Percentiles rank a stretch among this genome's conserved stretches.
Evolutionary conservation across 805 yeast genomes (phyloP).

Genomic region (Nakazawaea pomicola): DNA sequence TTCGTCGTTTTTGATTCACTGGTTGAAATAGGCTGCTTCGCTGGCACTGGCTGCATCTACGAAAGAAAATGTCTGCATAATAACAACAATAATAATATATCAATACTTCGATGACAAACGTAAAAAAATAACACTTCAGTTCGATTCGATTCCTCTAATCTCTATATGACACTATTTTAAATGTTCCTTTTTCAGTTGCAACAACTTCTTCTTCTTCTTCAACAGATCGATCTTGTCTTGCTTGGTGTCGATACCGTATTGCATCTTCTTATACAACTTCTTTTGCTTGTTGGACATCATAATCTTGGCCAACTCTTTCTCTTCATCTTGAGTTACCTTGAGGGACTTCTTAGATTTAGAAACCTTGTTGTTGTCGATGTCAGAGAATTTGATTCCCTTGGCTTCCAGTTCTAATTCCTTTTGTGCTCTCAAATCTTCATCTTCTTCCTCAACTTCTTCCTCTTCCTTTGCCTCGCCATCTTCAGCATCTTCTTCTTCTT

Average conservation of each 20-base stretch:
- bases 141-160: neutral
- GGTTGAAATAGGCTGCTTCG: conserved; percentile 22
- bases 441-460: conserved; percentile 48
- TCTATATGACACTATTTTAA: neutral
- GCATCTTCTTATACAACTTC: conserved; percentile 92
- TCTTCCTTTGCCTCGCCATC: conserved; percentile 49
- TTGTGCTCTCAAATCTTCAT: conserved; percentile 47
- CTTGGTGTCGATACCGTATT: conserved; percentile 82
- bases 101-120: neutral
- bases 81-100: neutral
- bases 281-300: conserved; percentile 98
- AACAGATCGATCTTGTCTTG: conserved; percentile 46
- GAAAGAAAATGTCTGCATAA: neutral
- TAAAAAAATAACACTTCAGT: neutral
- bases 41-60: conserved; percentile 34
- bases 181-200: conserved; percentile 6
- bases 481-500: conserved; percentile 41
- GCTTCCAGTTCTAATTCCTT: conserved; percentile 87
- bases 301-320: conserved; percentile 86
- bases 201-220: conserved; percentile 11
- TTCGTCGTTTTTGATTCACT: conserved; percentile 9
- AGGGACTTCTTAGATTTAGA: conserved; percentile 32
- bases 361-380: conserved; percentile 32
- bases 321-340: conserved; percentile 62
- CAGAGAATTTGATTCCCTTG: conserved; percentile 76